Percentiles rank a stretch among this genome's conserved stretches.
Evolutionary conservation across 208 protist species (phyloP).

Genomic region (Wallacemonas rigidus): DNA sequence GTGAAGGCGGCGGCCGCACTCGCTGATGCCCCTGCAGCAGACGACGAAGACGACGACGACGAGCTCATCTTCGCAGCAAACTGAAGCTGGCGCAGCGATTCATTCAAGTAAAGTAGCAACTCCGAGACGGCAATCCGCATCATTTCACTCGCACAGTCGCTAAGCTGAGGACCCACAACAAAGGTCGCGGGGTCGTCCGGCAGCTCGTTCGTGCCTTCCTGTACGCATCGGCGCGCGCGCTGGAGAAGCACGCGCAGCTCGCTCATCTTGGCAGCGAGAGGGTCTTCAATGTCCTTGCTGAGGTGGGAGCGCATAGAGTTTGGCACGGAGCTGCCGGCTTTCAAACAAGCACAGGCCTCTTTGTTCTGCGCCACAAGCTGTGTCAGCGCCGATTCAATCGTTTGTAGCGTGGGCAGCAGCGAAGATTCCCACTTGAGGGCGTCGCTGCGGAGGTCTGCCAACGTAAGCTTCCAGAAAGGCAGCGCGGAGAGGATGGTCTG

Average conservation of each 20-base stretch:
- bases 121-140: conserved; percentile 47
- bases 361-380: conserved; percentile 31
- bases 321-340: conserved; percentile 34
- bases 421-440: conserved; percentile 23
- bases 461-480: conserved; percentile 28
- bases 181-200: conserved; percentile 29
- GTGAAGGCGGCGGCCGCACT: background rate
- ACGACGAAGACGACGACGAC: conserved; percentile 4
- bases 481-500: conserved; percentile 34
- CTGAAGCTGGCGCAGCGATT: conserved; percentile 70
- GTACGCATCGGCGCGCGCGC: conserved; percentile 30
- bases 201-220: conserved; percentile 33
- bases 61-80: conserved; percentile 22
- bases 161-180: conserved; percentile 41
- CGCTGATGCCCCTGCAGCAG: background rate
- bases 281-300: conserved; percentile 41
- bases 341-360: conserved; percentile 28
- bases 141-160: conserved; percentile 41
- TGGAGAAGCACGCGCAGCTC: conserved; percentile 32
- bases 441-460: conserved; percentile 66
- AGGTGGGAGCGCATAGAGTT: conserved; percentile 59
- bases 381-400: conserved; percentile 23
- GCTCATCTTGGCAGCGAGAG: conserved; percentile 29
- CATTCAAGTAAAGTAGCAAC: conserved; percentile 69
- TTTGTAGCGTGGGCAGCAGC: conserved; percentile 23